Evolutionary conservation across 129 eudicot genomes (phyloP), one percentile per base, ranked within the genome.

Genomic region (Helichrysum umbraculigerum): DNA sequence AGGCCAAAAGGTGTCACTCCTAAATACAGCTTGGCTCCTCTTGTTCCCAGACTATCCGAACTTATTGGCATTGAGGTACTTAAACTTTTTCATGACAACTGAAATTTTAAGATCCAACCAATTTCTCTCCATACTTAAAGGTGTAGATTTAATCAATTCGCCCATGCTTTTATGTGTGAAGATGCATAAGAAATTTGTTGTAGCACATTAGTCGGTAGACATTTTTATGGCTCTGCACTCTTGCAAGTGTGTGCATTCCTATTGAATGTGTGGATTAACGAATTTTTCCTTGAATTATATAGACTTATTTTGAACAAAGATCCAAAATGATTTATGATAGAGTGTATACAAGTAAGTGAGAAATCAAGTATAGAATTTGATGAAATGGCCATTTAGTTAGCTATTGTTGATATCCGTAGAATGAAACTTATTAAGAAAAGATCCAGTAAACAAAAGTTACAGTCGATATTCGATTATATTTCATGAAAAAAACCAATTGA

Each of bases 1-100:
- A 87, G 92, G 17, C 92, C 92, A 66, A 88, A 88, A 71, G 92
- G 92, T 39, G 92, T 88, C 21, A 88, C 92, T 42, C 92, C 92
- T 74, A 88, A 88, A 68, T 88, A 57, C 82, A 88, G 92, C 70
- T 58, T 88, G 66, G 87, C 87, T 70, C 89, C 92, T 54, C 89
- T 88, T 75, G 87, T 88, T 15, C 87, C 89, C 33, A 80, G 92
- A 66, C 87, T 88, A 33, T 77, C 92, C 4, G 81, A 88, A 75
- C 92, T 88, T 77, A 85, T 88, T 51, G 92, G 89, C 47, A 70
- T 88, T 83, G 73, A 82, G 92, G 92, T 88, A 80, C 12, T 62
- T 28, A 19, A 56, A 32, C 57, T 9, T 50, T 14, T 78, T 60
- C 44, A 22, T 60, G 64, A 58, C 39, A 25, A 0, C 4, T 5